Percentiles rank a stretch among this genome's conserved stretches.
phyloP scores from a whole-genome alignment of 2,329 filamentous ascomycete species.

The Xylariaceae sp. region DNA sequence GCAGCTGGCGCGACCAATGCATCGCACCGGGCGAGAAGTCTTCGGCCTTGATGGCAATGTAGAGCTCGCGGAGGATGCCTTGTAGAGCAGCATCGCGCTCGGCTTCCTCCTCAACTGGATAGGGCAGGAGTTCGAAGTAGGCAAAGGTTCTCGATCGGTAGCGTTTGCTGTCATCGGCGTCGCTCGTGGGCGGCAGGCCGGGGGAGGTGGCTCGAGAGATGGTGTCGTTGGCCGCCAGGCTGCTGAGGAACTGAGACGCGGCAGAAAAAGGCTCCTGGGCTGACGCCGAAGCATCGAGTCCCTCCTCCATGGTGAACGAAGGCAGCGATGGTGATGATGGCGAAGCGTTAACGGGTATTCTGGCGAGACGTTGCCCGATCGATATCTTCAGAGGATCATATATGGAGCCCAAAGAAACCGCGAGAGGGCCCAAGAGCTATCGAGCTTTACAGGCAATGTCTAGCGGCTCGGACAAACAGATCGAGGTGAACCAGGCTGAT shows the following conservation, averaged over 20 bases:
- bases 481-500: too few relatives aligned
- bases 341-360: not conserved
- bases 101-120: constrained; percentile 71
- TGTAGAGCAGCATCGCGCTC: constrained; percentile 72
- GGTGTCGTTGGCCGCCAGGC: constrained; percentile 49
- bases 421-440: too few relatives aligned
- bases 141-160: constrained; percentile 87
- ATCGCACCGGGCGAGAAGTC: constrained; percentile 91
- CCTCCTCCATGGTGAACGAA: constrained; percentile 28
- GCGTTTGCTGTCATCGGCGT: constrained; percentile 46
- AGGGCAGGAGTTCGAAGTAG: constrained; percentile 86
- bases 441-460: too few relatives aligned
- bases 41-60: constrained; percentile 82
- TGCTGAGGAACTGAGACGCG: constrained; percentile 30
- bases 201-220: constrained; percentile 84
- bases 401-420: too few relatives aligned
- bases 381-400: too few relatives aligned
- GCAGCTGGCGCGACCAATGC: constrained; percentile 94
- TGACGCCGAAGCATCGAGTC: constrained; percentile 30
- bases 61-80: constrained; percentile 88
- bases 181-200: constrained; percentile 49
- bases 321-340: not conserved
- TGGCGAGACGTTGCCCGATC: too few relatives aligned
- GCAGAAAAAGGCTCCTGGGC: constrained; percentile 28
- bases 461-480: too few relatives aligned